Conservation (phyloP, 441 rosid species). For the Macaranga tanarius region DNA sequence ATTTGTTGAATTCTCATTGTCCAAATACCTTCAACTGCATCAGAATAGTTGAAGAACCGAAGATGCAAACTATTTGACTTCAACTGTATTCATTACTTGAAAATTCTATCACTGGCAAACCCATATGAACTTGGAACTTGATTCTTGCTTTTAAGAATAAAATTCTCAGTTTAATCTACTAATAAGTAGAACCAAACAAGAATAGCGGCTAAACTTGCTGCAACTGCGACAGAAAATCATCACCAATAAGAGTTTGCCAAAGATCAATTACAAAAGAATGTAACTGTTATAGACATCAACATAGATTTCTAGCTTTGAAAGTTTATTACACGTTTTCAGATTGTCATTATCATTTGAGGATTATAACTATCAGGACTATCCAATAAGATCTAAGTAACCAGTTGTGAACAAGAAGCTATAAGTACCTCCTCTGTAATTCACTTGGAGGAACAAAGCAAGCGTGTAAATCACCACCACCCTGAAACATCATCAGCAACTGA, state of each 20-base stretch:
- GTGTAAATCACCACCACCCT: background rate
- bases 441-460: slow-evolving; percentile 20
- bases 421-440: slow-evolving; percentile 27
- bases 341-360: slow-evolving; percentile 16
- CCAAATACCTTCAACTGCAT: no score
- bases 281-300: slow-evolving; percentile 6
- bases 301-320: background rate
- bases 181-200: background rate
- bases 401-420: slow-evolving; percentile 18
- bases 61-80: no score
- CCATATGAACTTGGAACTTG: background rate
- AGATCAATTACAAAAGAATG: slow-evolving; percentile 19
- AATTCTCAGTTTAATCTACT: background rate
- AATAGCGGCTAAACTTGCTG: background rate
- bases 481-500: slow-evolving; percentile 19
- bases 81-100: no score
- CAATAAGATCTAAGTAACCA: slow-evolving; percentile 12
- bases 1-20: no score
- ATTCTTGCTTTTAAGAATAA: background rate
- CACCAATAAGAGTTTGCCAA: background rate
- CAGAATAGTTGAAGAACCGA: no score
- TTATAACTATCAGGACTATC: slow-evolving; percentile 23
- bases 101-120: background rate
- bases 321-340: slow-evolving; percentile 9
- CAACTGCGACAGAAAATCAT: background rate